Base-by-base conservation (phyloP, 441 rosid species). In the Kokia cookei region DNA sequence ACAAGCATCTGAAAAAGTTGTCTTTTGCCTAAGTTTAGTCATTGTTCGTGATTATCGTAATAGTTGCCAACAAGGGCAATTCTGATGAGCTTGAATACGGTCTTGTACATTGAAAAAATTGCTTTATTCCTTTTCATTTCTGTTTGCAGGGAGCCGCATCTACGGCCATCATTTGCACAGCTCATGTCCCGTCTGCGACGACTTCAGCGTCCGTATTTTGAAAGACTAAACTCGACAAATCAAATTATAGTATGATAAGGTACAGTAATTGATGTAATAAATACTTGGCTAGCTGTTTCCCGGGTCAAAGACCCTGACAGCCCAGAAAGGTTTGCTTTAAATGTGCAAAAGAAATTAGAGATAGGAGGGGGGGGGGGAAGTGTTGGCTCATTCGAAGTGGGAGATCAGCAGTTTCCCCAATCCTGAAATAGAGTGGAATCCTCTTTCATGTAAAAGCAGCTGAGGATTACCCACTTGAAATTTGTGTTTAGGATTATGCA, bases 311-410 rank as follows among this genome's bases (percentile, higher is more conserved):
- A 97, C 5, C 65, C 43, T 86, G 89, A 89, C 73, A 86, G 65
- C 79, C 61, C 40, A 37, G 67, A 72, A 57, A 75, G 74, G 73
- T 71, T 80, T 37, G 1, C 69, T 59, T 68, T 74, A 73, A 24
- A 57, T 71, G 65, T 65, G 78, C 78, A 78, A 80, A 75, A 81
- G 65, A 65, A 76, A 51, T 14, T 29, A 74, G 80, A 69, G 74
- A 37, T 12, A 1, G 40, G 37, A n/a, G 78, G 84, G 75, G 57
- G 55, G 22, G 74, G 82, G 72, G 43, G 22, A n/a, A 72, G 84
- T 86, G 90, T 85, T 87, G 90, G 97, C 88, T 86, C 99, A 91
- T 80, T 92, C 99, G 88, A 94, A 94, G 91, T 80, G 96, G 96
- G 97, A 86, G 88, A 94, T 81, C 83, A 79, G 78, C 96, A 82